A percentile compares a stretch with the other conserved stretches of the same genome.
Evolutionary conservation across 2,329 filamentous ascomycete genomes (phyloP).

Genomic region (Emmonsiellopsis sp.): DNA sequence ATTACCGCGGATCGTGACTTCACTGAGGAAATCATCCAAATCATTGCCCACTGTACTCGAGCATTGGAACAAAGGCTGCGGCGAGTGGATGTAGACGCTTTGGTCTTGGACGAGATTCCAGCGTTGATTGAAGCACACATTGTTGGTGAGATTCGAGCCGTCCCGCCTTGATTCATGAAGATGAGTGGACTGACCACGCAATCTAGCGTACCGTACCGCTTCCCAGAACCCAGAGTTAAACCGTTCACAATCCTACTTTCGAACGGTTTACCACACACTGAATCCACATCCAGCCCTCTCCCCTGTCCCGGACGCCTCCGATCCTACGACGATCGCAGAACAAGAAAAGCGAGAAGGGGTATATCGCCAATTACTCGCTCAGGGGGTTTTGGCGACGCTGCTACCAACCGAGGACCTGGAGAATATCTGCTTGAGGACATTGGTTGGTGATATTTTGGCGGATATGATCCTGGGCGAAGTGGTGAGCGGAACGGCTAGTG

Average conservation of each 20-base stretch:
- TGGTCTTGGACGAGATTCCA: slow-evolving; percentile 82
- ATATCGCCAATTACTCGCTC: slow-evolving; percentile 82
- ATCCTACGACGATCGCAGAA: slow-evolving; percentile 43
- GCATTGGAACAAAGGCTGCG: slow-evolving; percentile 79
- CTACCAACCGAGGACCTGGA: slow-evolving; percentile 87
- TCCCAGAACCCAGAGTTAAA: slow-evolving; percentile 49
- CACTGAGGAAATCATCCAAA: slow-evolving; percentile 75
- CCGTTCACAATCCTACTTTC: slow-evolving; percentile 53
- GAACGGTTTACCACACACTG: slow-evolving; percentile 72
- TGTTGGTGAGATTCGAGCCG: slow-evolving; percentile 32
- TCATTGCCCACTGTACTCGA: slow-evolving; percentile 85
- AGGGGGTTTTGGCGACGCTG: slow-evolving; percentile 70
- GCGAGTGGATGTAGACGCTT: slow-evolving; percentile 69
- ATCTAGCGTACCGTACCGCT: slow-evolving; percentile 63
- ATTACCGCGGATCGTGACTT: slow-evolving; percentile 88
- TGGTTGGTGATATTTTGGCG: slow-evolving; percentile 80
- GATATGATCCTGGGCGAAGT: slow-evolving; percentile 82
- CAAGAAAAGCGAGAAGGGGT: slow-evolving; percentile 69
- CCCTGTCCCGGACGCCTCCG: slow-evolving; percentile 57
- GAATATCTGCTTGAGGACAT: slow-evolving; percentile 71
- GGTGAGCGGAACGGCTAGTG: slow-evolving; percentile 68
- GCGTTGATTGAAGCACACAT: slow-evolving; percentile 73
- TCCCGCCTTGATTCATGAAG: neutral
- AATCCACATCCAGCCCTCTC: slow-evolving; percentile 72
- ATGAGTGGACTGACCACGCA: slow-evolving; percentile 14